Evolutionary conservation across 257 asterid species (phyloP).

Genomic region (Solanum gandarillasii): DNA sequence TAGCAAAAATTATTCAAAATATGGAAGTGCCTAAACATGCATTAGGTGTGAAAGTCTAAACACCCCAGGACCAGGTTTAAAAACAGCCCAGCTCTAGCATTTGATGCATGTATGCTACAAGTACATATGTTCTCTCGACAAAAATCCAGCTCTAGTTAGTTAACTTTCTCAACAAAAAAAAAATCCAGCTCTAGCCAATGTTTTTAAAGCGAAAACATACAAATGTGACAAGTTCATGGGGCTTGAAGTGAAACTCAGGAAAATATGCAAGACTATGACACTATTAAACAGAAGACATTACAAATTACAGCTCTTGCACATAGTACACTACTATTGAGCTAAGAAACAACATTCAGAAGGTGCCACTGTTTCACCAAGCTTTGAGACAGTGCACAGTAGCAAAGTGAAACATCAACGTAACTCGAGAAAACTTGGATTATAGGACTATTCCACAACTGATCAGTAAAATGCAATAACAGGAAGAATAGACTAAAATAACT

Average conservation of each 20-base stretch:
- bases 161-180: too few species aligned
- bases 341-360: background rate
- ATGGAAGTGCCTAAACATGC: background rate
- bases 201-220: background rate
- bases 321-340: background rate
- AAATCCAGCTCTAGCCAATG: background rate
- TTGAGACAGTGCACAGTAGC: background rate
- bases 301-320: background rate
- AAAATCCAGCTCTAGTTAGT: background rate
- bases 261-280: background rate
- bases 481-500: background rate
- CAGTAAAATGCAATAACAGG: background rate
- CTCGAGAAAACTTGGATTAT: background rate
- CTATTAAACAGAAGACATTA: background rate
- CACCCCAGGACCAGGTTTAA: background rate
- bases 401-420: background rate
- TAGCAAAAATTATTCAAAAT: background rate
- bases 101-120: background rate
- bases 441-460: background rate
- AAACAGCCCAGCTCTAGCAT: background rate
- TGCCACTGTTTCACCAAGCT: background rate
- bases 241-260: background rate
- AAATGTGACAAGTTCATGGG: background rate
- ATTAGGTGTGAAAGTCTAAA: background rate
- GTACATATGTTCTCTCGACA: background rate